Percentiles rank a stretch among this genome's conserved stretches.
Evolutionary conservation across 805 yeast genomes (phyloP).

Genomic region (Ogataea corticis): DNA sequence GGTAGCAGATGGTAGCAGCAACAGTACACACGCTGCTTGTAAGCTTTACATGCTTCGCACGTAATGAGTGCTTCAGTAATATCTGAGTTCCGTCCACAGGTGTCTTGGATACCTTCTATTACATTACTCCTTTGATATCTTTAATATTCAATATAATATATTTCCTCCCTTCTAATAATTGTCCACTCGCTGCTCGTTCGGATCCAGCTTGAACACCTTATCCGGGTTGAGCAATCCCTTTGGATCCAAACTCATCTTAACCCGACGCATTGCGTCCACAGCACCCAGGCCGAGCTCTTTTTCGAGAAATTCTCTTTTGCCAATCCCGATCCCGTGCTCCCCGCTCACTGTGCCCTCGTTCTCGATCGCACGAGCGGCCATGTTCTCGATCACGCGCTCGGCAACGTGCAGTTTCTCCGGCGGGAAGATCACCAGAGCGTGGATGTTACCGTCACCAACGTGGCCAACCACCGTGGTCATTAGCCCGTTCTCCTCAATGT

Average conservation of each 20-base stretch:
- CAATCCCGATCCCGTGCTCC: slow-evolving; percentile 82
- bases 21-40: no score
- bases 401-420: slow-evolving; percentile 48
- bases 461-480: slow-evolving; percentile 67
- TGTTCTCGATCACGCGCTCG: slow-evolving; percentile 51
- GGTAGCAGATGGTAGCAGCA: no score
- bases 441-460: slow-evolving; percentile 83
- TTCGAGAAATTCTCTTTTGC: slow-evolving; percentile 62
- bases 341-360: slow-evolving; percentile 84
- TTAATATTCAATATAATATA: no score
- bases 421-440: slow-evolving; percentile 60
- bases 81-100: no score
- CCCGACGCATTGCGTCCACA: slow-evolving; percentile 65
- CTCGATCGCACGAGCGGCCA: slow-evolving; percentile 63
- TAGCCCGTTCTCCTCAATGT: slow-evolving; percentile 53
- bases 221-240: slow-evolving; percentile 72
- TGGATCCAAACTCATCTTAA: slow-evolving; percentile 74
- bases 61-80: no score
- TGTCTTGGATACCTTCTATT: no score
- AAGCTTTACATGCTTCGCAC: no score
- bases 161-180: not conserved
- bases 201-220: slow-evolving; percentile 70
- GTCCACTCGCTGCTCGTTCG: slow-evolving; percentile 30
- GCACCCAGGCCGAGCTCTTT: slow-evolving; percentile 68
- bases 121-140: no score